Base-by-base conservation (phyloP, 2,329 filamentous ascomycete genomes). In the Diaporthe australafricana region DNA sequence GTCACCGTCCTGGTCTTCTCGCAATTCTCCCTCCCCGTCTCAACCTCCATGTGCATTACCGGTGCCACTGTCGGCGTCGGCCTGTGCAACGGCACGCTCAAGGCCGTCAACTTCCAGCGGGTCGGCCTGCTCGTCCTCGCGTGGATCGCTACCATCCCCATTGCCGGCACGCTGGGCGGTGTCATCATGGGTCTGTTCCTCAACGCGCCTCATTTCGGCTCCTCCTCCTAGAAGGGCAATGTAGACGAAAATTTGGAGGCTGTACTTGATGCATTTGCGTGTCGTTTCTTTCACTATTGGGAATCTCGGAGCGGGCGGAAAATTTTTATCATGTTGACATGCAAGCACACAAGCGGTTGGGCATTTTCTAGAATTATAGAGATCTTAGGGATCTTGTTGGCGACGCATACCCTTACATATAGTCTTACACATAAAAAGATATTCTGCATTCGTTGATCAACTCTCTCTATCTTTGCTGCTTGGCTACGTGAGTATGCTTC, bases 31-130 rank as follows among this genome's bases (percentile, higher is more conserved):
- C 90, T 95, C 0, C 93, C 93, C 47, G 92, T 95, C 35, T 94
- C 92, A 0, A 95, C 92, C 2, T 91, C 90, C 22, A 92, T 92
- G 92, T 95, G 93, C 81, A 94, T 95, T 81, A 94, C 92, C 1
- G 93, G 93, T 69, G 92, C 93, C 32, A 94, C 92, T 0, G 91
- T 94, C 55, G 93, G 93, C 72, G 93, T 95, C 62, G 92, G 92
- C 78, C 89, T 95, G 25, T 94, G 92, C 87, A 94, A 94, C 79
- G 92, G 92, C 42, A 90, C 87, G 35, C 74, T 89, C 72, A 92
- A 90, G 83, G 92, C 93, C 1, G 90, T 95, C 77, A 95, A 95
- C 87, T 95, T 87, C 83, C 89, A 94, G 82, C 90, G 91, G 79
- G 90, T 95, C 12, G 88, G 87, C 52, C 88, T 94, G 9, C 80